Evolutionary conservation across 2,329 filamentous ascomycete species (phyloP).

Genomic region (Aspergillus persii): DNA sequence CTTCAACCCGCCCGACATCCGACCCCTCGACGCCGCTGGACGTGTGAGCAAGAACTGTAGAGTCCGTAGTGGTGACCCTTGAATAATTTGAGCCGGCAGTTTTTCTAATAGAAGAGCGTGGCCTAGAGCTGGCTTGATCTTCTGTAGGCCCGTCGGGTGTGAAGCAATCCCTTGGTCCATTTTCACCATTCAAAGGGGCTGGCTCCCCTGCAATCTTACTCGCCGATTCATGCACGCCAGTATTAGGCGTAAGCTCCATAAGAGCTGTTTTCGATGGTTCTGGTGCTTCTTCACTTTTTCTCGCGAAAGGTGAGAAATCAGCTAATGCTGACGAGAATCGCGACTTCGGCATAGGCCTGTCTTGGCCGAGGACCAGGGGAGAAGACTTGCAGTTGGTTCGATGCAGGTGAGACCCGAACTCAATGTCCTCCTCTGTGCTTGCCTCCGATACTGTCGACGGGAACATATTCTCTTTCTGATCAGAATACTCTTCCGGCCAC

Average conservation of each 20-base stretch:
- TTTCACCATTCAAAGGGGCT: too few species aligned
- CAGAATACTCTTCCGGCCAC: constrained; percentile 17
- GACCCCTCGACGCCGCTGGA: neutral
- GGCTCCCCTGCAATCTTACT: neutral
- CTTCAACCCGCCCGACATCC: neutral
- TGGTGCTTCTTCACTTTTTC: neutral
- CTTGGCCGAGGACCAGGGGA: neutral
- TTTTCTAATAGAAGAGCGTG: neutral
- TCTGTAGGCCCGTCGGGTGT: too few species aligned
- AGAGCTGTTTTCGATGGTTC: neutral
- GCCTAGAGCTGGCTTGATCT: neutral
- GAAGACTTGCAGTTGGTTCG: constrained; percentile 19
- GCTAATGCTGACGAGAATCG: constrained; percentile 1
- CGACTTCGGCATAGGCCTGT: neutral
- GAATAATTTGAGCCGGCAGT: too few species aligned
- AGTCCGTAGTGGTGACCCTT: too few species aligned
- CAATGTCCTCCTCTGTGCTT: constrained; percentile 28
- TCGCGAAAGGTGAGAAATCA: neutral
- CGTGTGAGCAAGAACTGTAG: neutral
- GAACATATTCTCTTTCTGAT: constrained; percentile 12
- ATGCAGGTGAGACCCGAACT: constrained; percentile 28
- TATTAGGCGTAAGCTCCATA: neutral
- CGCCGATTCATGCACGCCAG: neutral
- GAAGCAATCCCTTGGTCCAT: too few species aligned
- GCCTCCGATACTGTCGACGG: constrained; percentile 26